Base-by-base conservation (phyloP, 2,329 filamentous ascomycete species). In the Diaporthe ilicicola region DNA sequence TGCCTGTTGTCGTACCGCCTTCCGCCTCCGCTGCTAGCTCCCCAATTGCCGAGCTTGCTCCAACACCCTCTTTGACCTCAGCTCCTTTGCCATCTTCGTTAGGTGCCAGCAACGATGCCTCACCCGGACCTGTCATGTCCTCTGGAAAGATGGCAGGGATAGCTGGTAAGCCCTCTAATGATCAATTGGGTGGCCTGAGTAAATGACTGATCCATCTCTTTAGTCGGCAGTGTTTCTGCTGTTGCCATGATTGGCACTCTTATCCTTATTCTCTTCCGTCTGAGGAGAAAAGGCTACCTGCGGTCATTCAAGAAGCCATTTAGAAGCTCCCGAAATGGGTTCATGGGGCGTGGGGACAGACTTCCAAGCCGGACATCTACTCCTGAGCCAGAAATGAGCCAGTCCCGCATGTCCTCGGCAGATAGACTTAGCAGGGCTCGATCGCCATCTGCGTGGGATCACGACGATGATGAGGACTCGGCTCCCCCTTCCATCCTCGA, bases 131-230 rank as follows among this genome's bases (percentile, higher is more conserved):
- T 22, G 53, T 50, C 42, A 34, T 69, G 62, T 51, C 69, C 10
- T 53, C 69, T 24, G 69, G 53, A 17, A 22, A 55, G n/a, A 59
- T 70, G 39, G 44, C 69, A 27, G 69, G 69, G 2, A 70, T 70
- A 34, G 51, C 34, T 37, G 62, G 69, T 70, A 37, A 56, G 69
- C 67, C 12, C 10, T 10, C 10, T 10, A 19, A n/a, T 39, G n/a
- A n/a, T n/a, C n/a, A n/a, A n/a, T n/a, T n/a, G n/a, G n/a, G n/a
- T n/a, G n/a, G n/a, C n/a, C n/a, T n/a, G 12, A 42, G 37, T 22
- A 24, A 9, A 7, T 15, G 46, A 29, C 69, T 70, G 22, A 70
- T 42, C 15, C 9, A 10, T 17, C 5, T 56, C 6, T 5, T 34
- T 56, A 70, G 69, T 59, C 17, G 69, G 69, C 15, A 59, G 69